These are phyloP conservation scores for Trypanosoma congolense DNA, from an alignment of 208 protist species.

Conservation along the genomic window DNA sequence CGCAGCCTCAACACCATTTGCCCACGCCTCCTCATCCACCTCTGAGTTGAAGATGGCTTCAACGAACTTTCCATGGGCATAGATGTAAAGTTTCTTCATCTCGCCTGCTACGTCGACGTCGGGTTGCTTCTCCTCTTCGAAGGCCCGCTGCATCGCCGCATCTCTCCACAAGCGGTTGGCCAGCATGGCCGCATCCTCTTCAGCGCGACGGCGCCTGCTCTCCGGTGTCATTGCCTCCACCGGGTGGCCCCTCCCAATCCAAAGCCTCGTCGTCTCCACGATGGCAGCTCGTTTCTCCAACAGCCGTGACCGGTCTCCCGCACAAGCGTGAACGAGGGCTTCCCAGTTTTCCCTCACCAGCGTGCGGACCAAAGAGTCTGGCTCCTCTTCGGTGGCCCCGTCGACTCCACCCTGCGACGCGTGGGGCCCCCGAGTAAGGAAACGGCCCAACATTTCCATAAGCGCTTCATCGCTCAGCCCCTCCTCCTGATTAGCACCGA, in stretches of 20 bases:
- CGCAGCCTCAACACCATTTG: constrained; percentile 17
- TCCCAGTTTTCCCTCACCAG: neutral
- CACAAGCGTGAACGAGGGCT: neutral
- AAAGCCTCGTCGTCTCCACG: neutral
- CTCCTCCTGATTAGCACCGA: too few species aligned
- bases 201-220: neutral
- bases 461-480: too few species aligned
- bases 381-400: neutral
- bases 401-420: neutral
- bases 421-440: too few species aligned
- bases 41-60: constrained; percentile 4
- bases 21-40: constrained; percentile 21
- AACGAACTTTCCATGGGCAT: constrained; percentile 11
- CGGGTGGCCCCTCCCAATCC: neutral
- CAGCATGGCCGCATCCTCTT: neutral
- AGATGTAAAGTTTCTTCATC: constrained; percentile 4
- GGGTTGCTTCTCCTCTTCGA: constrained; percentile 6
- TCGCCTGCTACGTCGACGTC: constrained; percentile 8
- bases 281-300: neutral
- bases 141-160: neutral
- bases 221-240: neutral
- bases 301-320: neutral
- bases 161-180: neutral
- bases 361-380: neutral
- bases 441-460: too few species aligned